Evolutionary conservation across 2,329 filamentous ascomycete genomes (phyloP), one percentile per base, ranked within the genome.

Genomic region (Thermothelomyces thermophilus): DNA sequence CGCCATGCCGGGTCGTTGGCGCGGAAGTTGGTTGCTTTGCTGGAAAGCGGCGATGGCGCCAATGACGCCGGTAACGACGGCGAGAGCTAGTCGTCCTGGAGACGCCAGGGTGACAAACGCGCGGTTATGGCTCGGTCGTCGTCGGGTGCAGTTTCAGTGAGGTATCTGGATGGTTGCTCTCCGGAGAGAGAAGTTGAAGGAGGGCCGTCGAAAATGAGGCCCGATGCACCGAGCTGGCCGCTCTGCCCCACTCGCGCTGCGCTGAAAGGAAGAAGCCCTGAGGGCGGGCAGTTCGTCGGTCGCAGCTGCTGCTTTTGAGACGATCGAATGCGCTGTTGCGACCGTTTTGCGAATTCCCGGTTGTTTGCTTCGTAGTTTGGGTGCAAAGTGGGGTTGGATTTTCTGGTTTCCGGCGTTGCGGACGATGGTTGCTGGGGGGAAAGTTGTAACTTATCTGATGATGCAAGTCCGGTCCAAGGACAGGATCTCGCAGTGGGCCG

Each of bases 31-130:
- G 68, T 73, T 71, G 53, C 68, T 68, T 57, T 68, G 71, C 60
- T 76, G 73, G 61, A 75, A 75, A 48, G 76, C 74, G 61, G 75
- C 72, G 56, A 82, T 64, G 63, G 77, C 77, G 63, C 76, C 73
- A 52, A 81, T 66, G 55, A 82, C 72, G 70, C 79, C 77, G 56
- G 79, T 68, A 66, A 73, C 72, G 62, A 82, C 71, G 68, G 77
- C 76, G 57, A 70, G 69, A 52, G 73, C 68, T 64, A 76, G 72
- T 54, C 81, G 60, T 42, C 73, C 74, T 66, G 77, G 73, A 64
- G 73, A 78, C 67, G 56, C 59, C 60, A 61, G 46, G 40, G 43
- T 56, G 50, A 9, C 41, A n/a, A 37, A 2, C 13, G 35, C 45
- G 35, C 35, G 5, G 3, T 34, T 17, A 19, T 13, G 31, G n/a